Conservation (phyloP, 208 protist genomes). For the Trypanosoma lewisi region DNA sequence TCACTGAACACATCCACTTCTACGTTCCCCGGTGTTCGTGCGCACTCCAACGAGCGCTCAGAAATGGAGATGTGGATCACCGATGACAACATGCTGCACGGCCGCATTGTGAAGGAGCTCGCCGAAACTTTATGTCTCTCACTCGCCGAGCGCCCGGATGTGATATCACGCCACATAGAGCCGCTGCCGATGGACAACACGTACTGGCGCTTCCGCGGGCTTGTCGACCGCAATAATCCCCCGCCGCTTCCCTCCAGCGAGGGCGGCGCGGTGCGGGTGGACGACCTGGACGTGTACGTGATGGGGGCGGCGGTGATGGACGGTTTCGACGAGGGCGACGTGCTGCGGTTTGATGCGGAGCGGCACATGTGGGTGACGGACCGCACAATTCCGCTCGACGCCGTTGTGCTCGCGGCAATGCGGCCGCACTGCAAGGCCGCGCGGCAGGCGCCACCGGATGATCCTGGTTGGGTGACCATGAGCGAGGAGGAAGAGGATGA, state of each 20-base stretch:
- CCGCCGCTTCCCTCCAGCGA: slow-evolving; percentile 44
- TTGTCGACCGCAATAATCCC: slow-evolving; percentile 54
- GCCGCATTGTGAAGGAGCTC: slow-evolving; percentile 60
- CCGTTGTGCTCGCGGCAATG: slow-evolving; percentile 77
- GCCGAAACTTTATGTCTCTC: slow-evolving; percentile 70
- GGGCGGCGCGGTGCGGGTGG: slow-evolving; percentile 4
- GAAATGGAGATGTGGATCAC: slow-evolving; percentile 88
- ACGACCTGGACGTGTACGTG: slow-evolving; percentile 66
- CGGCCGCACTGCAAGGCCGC: slow-evolving; percentile 68
- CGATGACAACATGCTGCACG: slow-evolving; percentile 75
- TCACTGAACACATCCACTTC: slow-evolving; percentile 10
- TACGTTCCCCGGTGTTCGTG: slow-evolving; percentile 13
- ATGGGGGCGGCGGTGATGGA: slow-evolving; percentile 75
- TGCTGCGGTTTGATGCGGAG: slow-evolving; percentile 60
- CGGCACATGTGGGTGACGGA: slow-evolving; percentile 59
- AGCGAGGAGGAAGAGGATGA: slow-evolving; percentile 12
- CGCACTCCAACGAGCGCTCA: background rate
- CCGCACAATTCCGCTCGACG: slow-evolving; percentile 69
- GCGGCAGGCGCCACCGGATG: slow-evolving; percentile 52
- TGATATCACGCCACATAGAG: slow-evolving; percentile 53
- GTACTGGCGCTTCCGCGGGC: slow-evolving; percentile 80
- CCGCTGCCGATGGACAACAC: slow-evolving; percentile 50
- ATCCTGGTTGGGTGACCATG: slow-evolving; percentile 57
- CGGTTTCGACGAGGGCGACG: slow-evolving; percentile 82
- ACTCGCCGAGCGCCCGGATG: slow-evolving; percentile 66